phyloP scores from a whole-genome alignment of 2,329 filamentous ascomycete genomes.

The Geosmithia morbida region DNA sequence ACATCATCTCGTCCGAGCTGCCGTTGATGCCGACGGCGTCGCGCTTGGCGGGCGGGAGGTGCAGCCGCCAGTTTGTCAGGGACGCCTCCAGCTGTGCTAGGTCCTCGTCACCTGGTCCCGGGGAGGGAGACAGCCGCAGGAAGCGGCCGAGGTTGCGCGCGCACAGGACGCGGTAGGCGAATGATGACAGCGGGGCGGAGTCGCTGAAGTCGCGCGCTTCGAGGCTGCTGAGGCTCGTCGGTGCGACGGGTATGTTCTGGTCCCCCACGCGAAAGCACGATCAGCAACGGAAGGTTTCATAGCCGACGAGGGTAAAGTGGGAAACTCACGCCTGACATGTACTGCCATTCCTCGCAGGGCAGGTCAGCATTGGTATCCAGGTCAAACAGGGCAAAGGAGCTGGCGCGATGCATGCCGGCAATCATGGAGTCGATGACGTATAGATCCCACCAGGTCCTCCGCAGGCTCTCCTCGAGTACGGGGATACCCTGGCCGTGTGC shows the following conservation, averaged over 20 bases:
- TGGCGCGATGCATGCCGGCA: slow-evolving; percentile 60
- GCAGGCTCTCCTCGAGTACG: slow-evolving; percentile 40
- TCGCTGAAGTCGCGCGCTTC: slow-evolving; percentile 60
- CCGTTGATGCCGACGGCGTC: slow-evolving; percentile 56
- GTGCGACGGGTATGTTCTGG: slow-evolving; percentile 41
- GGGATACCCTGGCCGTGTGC: slow-evolving; percentile 30
- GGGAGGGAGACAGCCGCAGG: slow-evolving; percentile 39
- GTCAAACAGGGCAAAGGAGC: slow-evolving; percentile 53
- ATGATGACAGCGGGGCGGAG: slow-evolving; percentile 47
- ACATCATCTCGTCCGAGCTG: slow-evolving; percentile 75
- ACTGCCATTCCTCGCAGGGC: slow-evolving; percentile 73
- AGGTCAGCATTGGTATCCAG: slow-evolving; percentile 54
- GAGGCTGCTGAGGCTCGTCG: slow-evolving; percentile 57
- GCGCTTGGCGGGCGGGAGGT: slow-evolving; percentile 61
- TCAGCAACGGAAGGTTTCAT: background rate
- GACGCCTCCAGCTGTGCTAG: slow-evolving; percentile 34
- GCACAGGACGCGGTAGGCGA: slow-evolving; percentile 70
- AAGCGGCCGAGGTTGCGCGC: slow-evolving; percentile 61
- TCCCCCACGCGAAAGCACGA: background rate
- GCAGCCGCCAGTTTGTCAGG: slow-evolving; percentile 61
- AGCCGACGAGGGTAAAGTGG: background rate
- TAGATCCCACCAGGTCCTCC: slow-evolving; percentile 61
- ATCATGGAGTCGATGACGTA: slow-evolving; percentile 57
- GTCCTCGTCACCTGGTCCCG: slow-evolving; percentile 37
- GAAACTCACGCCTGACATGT: slow-evolving; percentile 37